Percentiles rank a stretch among this genome's conserved stretches.
Evolutionary conservation across 345 rosid species (phyloP).

Genomic region (Psidium friedrichsthalianum): DNA sequence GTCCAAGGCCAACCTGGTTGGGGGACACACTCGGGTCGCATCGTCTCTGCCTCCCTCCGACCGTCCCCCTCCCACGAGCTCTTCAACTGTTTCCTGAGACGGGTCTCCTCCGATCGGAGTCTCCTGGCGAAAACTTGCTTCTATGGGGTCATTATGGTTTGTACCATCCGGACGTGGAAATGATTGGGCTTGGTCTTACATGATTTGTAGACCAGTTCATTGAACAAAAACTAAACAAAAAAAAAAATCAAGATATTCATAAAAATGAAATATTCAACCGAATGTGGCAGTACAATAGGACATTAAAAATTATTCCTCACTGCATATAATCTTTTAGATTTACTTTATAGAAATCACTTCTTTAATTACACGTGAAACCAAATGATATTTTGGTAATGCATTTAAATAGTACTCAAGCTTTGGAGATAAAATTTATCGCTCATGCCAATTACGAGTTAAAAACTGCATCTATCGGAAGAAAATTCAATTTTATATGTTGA

Average conservation of each 20-base stretch:
- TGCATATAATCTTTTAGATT: too few relatives aligned
- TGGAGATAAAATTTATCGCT: too few relatives aligned
- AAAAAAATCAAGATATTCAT: background rate
- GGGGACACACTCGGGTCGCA: constrained; percentile 37
- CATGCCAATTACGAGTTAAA: too few relatives aligned
- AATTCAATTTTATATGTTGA: too few relatives aligned
- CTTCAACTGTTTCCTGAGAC: constrained; percentile 24
- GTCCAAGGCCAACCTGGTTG: constrained; percentile 37
- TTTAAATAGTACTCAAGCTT: too few relatives aligned
- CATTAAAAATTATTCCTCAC: too few relatives aligned
- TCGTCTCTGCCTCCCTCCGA: constrained; percentile 32
- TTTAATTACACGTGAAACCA: too few relatives aligned
- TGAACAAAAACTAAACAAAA: too few relatives aligned
- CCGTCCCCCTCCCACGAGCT: constrained; percentile 23
- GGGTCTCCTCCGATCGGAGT: constrained; percentile 21
- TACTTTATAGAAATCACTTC: too few relatives aligned
- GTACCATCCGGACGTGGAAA: constrained; percentile 17
- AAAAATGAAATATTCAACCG: background rate
- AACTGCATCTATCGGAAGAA: too few relatives aligned
- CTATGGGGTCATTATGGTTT: constrained; percentile 30
- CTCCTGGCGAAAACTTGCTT: constrained; percentile 39
- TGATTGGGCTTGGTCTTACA: background rate
- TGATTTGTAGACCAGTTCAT: background rate
- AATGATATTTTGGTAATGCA: too few relatives aligned
- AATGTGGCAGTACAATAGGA: background rate